These are phyloP conservation scores for Suhomyces maxii DNA, from an alignment of 1,139 yeast genomes.

Conservation along the genomic window DNA sequence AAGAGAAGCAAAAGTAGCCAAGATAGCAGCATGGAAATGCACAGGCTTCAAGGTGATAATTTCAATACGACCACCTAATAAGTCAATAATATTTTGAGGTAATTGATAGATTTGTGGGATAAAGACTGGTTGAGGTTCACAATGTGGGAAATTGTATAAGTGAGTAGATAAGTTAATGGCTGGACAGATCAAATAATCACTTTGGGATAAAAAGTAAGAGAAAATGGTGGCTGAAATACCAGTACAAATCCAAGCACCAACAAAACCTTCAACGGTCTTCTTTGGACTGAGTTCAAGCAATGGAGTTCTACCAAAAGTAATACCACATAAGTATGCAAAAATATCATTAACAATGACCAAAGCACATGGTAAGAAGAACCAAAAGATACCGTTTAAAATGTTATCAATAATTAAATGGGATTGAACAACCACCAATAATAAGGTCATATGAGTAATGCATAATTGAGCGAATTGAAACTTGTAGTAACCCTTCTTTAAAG, in stretches of 20 bases:
- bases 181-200: conserved; percentile 85
- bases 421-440: conserved; percentile 87
- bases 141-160: conserved; percentile 47
- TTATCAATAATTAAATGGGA: conserved; percentile 91
- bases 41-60: conserved; percentile 74
- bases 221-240: conserved; percentile 69
- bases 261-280: conserved; percentile 94
- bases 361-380: conserved; percentile 92
- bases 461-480: conserved; percentile 92
- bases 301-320: conserved; percentile 92
- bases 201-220: conserved; percentile 62
- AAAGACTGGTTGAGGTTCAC: conserved; percentile 88
- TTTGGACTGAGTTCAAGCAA: conserved; percentile 93
- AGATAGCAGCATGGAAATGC: conserved; percentile 79
- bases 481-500: conserved; percentile 85
- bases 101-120: conserved; percentile 73
- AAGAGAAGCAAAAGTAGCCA: conserved; percentile 93
- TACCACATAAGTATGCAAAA: conserved; percentile 95
- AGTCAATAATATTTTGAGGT: conserved; percentile 64
- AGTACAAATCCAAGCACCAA: conserved; percentile 98
- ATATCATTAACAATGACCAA: conserved; percentile 93
- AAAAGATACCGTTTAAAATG: conserved; percentile 84
- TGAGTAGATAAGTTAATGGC: conserved; percentile 65
- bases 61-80: conserved; percentile 32
- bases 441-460: conserved; percentile 92